Evolutionary conservation across 2,329 filamentous ascomycete genomes (phyloP).

Genomic region (Fusarium abutilonis): DNA sequence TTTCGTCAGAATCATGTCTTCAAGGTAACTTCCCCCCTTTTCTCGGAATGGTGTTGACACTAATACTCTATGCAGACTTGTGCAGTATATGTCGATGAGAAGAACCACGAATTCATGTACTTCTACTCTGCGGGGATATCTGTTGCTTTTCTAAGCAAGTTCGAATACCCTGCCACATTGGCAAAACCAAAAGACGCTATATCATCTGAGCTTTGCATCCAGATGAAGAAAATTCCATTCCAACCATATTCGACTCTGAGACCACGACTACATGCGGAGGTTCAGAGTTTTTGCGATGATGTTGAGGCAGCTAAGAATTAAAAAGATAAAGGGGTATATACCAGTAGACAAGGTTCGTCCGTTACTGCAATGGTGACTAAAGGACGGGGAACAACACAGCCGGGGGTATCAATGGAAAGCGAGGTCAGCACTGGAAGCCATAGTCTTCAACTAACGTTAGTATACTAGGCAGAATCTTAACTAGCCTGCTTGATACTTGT

Average conservation of each 20-base stretch:
- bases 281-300: background rate
- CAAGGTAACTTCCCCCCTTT: constrained; percentile 22
- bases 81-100: constrained; percentile 33
- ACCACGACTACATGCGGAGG: constrained; percentile 20
- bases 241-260: constrained; percentile 33
- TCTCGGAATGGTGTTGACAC: background rate
- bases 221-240: constrained; percentile 21
- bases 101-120: constrained; percentile 32
- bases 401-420: too few relatives aligned
- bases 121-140: constrained; percentile 37
- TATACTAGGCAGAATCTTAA: too few relatives aligned
- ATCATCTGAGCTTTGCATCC: constrained; percentile 14
- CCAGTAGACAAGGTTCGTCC: background rate
- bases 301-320: background rate
- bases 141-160: constrained; percentile 36
- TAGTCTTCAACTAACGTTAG: too few relatives aligned
- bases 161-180: constrained; percentile 34
- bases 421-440: too few relatives aligned
- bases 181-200: constrained; percentile 4
- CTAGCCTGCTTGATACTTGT: too few relatives aligned
- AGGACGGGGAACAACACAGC: too few relatives aligned
- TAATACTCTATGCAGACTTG: constrained; percentile 19
- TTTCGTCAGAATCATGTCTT: constrained; percentile 7
- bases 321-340: background rate
- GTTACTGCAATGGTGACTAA: too few relatives aligned